Conservation (phyloP, 352 stramenopile species). For the Globisporangium paddicum region DNA sequence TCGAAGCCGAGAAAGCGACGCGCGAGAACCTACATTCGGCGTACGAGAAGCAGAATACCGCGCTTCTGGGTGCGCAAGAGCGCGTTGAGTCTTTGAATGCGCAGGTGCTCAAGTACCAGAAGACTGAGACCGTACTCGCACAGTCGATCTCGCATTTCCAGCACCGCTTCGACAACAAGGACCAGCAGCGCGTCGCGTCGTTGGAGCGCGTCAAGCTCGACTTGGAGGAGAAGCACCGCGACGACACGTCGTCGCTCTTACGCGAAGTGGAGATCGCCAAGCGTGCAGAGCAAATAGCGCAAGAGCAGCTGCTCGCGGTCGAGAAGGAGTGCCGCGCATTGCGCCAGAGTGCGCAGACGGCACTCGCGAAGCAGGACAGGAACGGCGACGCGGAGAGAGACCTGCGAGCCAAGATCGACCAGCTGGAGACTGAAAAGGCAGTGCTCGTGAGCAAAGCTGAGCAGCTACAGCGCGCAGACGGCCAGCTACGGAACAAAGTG, state of each 20-base stretch:
- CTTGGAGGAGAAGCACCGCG: conserved; percentile 29
- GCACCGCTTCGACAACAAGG: conserved; percentile 48
- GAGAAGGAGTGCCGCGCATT: conserved; percentile 26
- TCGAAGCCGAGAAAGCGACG: conserved; percentile 50
- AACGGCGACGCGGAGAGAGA: conserved; percentile 21
- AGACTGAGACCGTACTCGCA: conserved; percentile 68
- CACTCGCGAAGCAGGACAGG: conserved; percentile 19
- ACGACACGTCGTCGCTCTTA: conserved; percentile 23
- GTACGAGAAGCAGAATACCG: conserved; percentile 40
- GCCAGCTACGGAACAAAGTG: conserved; percentile 44
- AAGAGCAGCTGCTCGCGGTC: conserved; percentile 26
- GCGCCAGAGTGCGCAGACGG: conserved; percentile 21
- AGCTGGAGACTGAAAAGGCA: conserved; percentile 66
- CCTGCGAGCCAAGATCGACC: conserved; percentile 26
- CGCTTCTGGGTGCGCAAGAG: conserved; percentile 33
- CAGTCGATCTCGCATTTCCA: conserved; percentile 69
- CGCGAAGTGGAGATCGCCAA: conserved; percentile 24
- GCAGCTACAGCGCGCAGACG: conserved; percentile 57
- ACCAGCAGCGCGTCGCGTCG: conserved; percentile 44
- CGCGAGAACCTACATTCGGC: conserved; percentile 30
- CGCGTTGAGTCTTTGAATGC: conserved; percentile 34
- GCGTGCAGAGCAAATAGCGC: conserved; percentile 25
- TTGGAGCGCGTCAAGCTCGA: conserved; percentile 40
- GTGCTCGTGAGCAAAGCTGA: conserved; percentile 54
- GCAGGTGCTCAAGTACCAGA: conserved; percentile 64